These are phyloP conservation scores for Parsonsia alboflavescens DNA, from an alignment of 257 asterid genomes.

Conservation along the genomic window DNA sequence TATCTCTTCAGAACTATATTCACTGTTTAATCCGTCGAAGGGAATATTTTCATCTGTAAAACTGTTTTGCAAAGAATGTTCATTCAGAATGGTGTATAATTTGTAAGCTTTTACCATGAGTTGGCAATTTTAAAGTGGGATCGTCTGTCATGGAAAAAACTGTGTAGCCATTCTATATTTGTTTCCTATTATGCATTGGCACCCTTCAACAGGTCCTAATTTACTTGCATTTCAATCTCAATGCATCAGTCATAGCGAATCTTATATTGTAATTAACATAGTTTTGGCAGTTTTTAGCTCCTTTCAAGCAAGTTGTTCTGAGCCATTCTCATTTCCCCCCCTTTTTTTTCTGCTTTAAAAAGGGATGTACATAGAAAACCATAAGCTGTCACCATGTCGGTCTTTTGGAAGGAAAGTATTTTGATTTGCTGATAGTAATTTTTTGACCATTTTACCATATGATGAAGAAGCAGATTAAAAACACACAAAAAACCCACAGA, in stretches of 20 bases:
- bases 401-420: not conserved
- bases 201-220: too few relatives aligned
- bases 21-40: too few relatives aligned
- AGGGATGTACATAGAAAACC: too few relatives aligned
- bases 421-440: not conserved
- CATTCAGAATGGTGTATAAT: not conserved
- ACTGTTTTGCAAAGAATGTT: not conserved
- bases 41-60: not conserved
- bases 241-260: not conserved
- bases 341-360: too few relatives aligned
- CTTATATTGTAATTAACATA: too few relatives aligned
- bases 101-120: not conserved
- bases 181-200: not conserved
- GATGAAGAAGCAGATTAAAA: not conserved
- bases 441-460: not conserved
- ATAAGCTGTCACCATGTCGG: not conserved
- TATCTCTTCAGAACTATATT: not conserved
- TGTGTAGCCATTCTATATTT: not conserved
- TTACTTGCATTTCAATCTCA: not conserved
- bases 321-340: not conserved
- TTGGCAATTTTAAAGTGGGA: not conserved
- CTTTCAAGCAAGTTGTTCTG: not conserved
- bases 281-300: too few relatives aligned
- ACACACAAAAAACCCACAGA: not conserved
- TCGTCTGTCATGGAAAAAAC: not conserved